phyloP scores from a whole-genome alignment of 139 green algal species.

The Coelastrella sp. region DNA sequence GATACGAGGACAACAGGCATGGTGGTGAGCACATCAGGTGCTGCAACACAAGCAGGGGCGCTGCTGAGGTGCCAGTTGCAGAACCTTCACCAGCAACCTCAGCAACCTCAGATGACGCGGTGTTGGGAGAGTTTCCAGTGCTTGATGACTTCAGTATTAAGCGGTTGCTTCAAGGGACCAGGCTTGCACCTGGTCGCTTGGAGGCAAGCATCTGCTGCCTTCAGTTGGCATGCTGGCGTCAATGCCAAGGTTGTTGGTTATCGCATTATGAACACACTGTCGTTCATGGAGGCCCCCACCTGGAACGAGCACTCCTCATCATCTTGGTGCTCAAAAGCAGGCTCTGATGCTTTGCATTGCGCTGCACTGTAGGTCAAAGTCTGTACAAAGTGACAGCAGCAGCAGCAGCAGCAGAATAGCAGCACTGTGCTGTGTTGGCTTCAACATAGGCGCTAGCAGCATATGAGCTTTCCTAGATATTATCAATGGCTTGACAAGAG shows the following conservation, averaged over 20 bases:
- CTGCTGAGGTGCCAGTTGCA: neutral
- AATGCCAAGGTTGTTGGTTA: too few relatives aligned
- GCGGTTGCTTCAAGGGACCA: too few relatives aligned
- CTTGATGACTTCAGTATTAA: too few relatives aligned
- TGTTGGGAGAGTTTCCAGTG: too few relatives aligned
- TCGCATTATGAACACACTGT: too few relatives aligned
- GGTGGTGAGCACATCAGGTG: neutral
- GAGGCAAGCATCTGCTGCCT: too few relatives aligned
- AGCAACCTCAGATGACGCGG: too few relatives aligned
- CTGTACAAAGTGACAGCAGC: neutral
- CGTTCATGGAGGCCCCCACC: neutral
- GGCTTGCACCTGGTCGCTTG: too few relatives aligned
- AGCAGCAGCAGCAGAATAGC: neutral
- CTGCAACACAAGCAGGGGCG: neutral
- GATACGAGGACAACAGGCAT: neutral
- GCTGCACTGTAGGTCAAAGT: neutral
- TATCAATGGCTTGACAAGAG: too few relatives aligned
- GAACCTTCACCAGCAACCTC: neutral
- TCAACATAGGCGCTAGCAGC: too few relatives aligned
- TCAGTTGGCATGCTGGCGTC: too few relatives aligned
- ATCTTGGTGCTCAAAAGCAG: constrained; percentile 36
- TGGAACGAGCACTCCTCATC: constrained; percentile 37
- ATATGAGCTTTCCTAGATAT: too few relatives aligned
- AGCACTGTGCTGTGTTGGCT: neutral
- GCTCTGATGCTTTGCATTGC: constrained; percentile 31